Evolutionary conservation across 164 flowering plant genomes (phyloP), one percentile per base, ranked within the genome.

Genomic region (Cinnamomum chago): DNA sequence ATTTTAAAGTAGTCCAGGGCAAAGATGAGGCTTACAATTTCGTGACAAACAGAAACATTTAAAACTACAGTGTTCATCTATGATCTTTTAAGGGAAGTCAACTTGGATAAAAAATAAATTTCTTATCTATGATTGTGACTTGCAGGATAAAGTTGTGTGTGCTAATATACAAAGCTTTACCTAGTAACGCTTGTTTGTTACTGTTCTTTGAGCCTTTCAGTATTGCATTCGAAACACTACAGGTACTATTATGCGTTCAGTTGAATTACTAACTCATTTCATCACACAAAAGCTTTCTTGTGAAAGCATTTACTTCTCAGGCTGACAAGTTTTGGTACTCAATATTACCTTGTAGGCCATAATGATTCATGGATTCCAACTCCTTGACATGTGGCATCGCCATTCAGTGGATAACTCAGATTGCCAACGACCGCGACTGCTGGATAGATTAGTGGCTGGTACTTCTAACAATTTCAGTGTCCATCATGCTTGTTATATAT

Each of bases 351-450:
- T 84, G 83, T 74, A 96, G 97, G 97, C 97, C 58, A 83, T 94
- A 81, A 84, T 96, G 84, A 89, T 92, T 76, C 98, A 96, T 85
- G 99, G 99, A 50, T 96, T 96, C 80, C 99, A 96, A 87, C 82
- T 93, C 74, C 88, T 96, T 88, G 99, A 96, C 75, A 82, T 93
- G 81, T 90, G 93, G 91, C 77, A 89, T 73, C 90, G 92, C 75
- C 88, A 90, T 84, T 86, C 95, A 17, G 84, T 85, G 71, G 86
- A 85, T 80, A 82, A 77, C 72, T 75, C 81, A 73, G 81, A 81
- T 78, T 86, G 89, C 80, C 84, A 81, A 71, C 78, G 82, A 69
- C 85, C 84, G n/a, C 88, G 85, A 23, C 58, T 79, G 60, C 81
- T 92, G 73, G 88, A 89, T 81, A 73, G 86, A 70, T 84, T 91